Evolutionary conservation across 345 rosid species (phyloP).

Genomic region (Brassica juncea): DNA sequence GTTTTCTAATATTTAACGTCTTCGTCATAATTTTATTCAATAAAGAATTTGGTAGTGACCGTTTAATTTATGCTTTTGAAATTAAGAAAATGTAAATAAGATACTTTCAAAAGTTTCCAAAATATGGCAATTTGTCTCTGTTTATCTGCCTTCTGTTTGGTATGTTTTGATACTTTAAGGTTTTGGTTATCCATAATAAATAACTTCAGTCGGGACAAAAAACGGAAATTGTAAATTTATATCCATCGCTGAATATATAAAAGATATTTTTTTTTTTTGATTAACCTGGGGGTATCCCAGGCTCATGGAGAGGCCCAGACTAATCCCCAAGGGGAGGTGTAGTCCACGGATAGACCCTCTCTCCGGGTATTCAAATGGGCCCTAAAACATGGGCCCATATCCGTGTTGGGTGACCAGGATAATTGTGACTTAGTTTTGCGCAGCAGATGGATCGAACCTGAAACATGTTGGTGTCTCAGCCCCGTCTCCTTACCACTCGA

Average conservation of each 20-base stretch:
- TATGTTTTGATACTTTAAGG: neutral
- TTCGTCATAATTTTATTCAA: neutral
- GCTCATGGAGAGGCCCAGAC: no score
- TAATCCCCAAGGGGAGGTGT: no score
- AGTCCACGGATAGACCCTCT: no score
- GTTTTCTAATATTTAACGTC: conserved; percentile 10
- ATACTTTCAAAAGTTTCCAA: neutral
- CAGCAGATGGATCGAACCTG: no score
- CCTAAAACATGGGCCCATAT: no score
- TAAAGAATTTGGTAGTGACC: conserved; percentile 1
- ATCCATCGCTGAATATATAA: neutral
- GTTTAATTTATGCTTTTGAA: conserved; percentile 6
- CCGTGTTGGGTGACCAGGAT: no score
- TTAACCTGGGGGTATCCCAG: no score
- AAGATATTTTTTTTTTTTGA: no score
- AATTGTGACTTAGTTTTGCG: no score
- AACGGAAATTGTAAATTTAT: neutral
- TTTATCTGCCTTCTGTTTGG: neutral
- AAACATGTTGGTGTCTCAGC: no score
- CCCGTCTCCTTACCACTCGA: no score
- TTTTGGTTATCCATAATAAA: neutral
- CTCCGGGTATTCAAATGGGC: no score
- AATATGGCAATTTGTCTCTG: neutral
- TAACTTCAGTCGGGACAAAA: neutral
- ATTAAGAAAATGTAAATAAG: conserved; percentile 8